These are phyloP conservation scores for Paradendryphiella salina DNA, from an alignment of 2,329 filamentous ascomycete species.

Conservation along the genomic window DNA sequence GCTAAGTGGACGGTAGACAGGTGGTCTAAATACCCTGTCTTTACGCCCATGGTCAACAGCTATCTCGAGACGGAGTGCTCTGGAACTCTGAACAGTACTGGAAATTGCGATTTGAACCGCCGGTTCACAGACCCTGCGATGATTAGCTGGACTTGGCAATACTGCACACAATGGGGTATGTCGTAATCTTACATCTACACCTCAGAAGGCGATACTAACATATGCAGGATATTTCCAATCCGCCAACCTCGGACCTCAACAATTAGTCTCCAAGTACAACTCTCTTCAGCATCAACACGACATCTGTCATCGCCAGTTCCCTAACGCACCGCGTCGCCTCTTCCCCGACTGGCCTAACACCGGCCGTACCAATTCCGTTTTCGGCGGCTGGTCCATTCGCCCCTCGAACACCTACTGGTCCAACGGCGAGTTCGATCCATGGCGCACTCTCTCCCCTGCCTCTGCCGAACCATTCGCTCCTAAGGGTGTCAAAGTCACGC, in stretches of 20 bases:
- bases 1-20: conserved; percentile 48
- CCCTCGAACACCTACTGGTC: conserved; percentile 58
- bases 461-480: conserved; percentile 50
- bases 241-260: conserved; percentile 53
- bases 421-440: conserved; percentile 57
- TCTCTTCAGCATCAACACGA: conserved; percentile 51
- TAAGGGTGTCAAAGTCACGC: conserved; percentile 13
- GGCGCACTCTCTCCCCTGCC: conserved; percentile 54
- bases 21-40: conserved; percentile 49
- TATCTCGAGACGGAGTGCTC: conserved; percentile 50
- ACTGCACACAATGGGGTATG: conserved; percentile 56
- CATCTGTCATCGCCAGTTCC: conserved; percentile 56
- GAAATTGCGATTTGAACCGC: conserved; percentile 47
- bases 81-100: conserved; percentile 27
- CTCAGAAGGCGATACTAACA: conserved; percentile 6
- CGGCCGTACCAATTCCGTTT: conserved; percentile 48
- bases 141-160: conserved; percentile 57
- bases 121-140: conserved; percentile 41
- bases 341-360: conserved; percentile 50
- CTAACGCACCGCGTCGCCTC: conserved; percentile 45
- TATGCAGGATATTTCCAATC: conserved; percentile 51
- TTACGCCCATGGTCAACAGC: conserved; percentile 46
- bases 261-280: conserved; percentile 54
- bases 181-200: background rate
- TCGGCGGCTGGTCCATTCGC: conserved; percentile 57